These are phyloP conservation scores for Magnusiomyces magnusii DNA, from an alignment of 1,139 yeast species.

Conservation along the genomic window DNA sequence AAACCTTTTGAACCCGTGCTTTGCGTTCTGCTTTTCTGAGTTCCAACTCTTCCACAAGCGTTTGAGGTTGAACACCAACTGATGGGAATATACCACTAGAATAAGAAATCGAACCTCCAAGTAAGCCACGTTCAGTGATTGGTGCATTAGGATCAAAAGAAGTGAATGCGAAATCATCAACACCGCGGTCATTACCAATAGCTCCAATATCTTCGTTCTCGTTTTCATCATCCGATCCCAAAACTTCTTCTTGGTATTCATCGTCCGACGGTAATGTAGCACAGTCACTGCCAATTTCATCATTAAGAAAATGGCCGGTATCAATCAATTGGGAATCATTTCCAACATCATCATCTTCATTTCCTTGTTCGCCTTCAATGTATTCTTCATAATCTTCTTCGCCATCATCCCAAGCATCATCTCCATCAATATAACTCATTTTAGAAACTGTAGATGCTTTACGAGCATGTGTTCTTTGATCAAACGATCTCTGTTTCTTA, in stretches of 20 bases:
- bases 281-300: conserved; percentile 12
- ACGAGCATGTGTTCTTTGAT: background rate
- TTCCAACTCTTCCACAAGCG: conserved; percentile 35
- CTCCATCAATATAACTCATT: conserved; percentile 5
- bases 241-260: conserved; percentile 14
- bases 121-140: conserved; percentile 17
- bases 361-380: background rate
- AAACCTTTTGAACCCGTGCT: conserved; percentile 25
- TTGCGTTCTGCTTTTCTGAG: conserved; percentile 32
- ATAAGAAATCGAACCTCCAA: conserved; percentile 16
- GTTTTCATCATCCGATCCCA: conserved; percentile 7
- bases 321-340: conserved; percentile 1
- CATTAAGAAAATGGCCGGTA: conserved; percentile 5
- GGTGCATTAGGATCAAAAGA: conserved; percentile 27
- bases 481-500: background rate
- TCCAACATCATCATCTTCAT: conserved; percentile 1
- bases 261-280: conserved; percentile 16
- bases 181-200: conserved; percentile 13
- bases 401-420: background rate
- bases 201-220: conserved; percentile 3
- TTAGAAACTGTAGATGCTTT: conserved; percentile 4
- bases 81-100: conserved; percentile 16
- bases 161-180: conserved; percentile 30
- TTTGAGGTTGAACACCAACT: conserved; percentile 25
- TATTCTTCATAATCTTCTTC: background rate